A percentile compares a stretch with the other conserved stretches of the same genome.
Evolutionary conservation across 2,329 filamentous ascomycete species (phyloP).

Genomic region (Harringtonia aguacate): DNA sequence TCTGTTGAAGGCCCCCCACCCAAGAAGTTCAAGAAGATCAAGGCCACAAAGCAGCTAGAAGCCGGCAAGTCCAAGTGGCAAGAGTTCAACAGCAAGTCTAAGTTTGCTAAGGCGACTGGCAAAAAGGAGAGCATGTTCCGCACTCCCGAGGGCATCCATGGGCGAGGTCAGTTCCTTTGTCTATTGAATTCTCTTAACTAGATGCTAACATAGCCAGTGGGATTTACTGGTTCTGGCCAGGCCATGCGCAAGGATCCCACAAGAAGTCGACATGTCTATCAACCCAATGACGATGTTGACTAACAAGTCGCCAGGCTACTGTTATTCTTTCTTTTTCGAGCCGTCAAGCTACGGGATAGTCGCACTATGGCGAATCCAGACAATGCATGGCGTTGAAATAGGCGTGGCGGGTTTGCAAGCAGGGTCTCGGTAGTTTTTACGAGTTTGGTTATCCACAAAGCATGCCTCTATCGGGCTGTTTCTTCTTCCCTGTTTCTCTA

Average conservation of each 20-base stretch:
- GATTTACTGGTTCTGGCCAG: slow-evolving; percentile 91
- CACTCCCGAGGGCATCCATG: slow-evolving; percentile 76
- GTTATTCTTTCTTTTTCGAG: not conserved
- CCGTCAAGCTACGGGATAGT: not conserved
- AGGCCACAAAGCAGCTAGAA: slow-evolving; percentile 84
- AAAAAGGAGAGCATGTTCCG: slow-evolving; percentile 98
- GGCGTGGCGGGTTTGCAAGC: too few species aligned
- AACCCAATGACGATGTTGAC: slow-evolving; percentile 64
- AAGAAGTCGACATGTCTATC: slow-evolving; percentile 75
- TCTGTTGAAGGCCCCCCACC: slow-evolving; percentile 62
- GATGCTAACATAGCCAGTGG: slow-evolving; percentile 49
- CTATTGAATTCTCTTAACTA: not conserved
- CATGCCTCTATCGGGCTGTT: not conserved
- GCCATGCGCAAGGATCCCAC: slow-evolving; percentile 88
- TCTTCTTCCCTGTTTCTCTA: not conserved
- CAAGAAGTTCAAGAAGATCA: slow-evolving; percentile 80
- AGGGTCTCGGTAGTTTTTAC: too few species aligned
- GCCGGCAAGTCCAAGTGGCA: slow-evolving; percentile 91
- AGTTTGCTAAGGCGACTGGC: slow-evolving; percentile 47
- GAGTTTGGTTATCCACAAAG: not conserved
- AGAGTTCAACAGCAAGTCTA: slow-evolving; percentile 74
- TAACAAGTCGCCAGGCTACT: slow-evolving; percentile 24
- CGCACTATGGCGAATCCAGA: too few species aligned
- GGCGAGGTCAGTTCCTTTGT: slow-evolving; percentile 54
- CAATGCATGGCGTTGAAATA: too few species aligned